Conservation (phyloP, 148 eudicot species). For the Arctostaphylos glauca region DNA sequence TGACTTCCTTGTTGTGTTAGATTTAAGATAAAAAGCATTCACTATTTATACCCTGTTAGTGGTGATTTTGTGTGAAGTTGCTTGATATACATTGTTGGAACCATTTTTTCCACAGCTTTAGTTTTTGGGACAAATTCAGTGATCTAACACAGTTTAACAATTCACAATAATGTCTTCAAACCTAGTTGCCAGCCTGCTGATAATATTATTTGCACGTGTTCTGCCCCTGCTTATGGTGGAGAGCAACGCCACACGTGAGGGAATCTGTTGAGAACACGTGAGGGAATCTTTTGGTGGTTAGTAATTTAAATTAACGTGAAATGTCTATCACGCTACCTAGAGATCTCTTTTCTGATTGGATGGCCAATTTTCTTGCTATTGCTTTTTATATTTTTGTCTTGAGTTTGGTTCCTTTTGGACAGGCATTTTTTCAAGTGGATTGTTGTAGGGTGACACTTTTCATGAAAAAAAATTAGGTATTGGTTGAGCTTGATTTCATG, state of each 20-base stretch:
- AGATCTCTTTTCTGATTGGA: background rate
- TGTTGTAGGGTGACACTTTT: background rate
- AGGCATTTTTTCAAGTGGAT: background rate
- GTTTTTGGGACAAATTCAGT: no score
- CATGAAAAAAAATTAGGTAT: background rate
- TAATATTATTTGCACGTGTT: no score
- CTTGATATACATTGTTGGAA: no score
- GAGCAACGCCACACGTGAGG: no score
- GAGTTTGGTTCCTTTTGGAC: background rate
- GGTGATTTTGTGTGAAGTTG: background rate
- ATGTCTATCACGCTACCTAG: conserved; percentile 3
- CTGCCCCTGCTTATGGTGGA: no score
- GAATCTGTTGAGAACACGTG: no score
- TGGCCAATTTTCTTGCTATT: background rate
- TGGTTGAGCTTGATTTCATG: conserved; percentile 4
- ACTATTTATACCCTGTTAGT: background rate
- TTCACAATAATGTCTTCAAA: no score
- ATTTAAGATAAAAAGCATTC: background rate
- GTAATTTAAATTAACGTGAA: background rate
- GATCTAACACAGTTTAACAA: no score
- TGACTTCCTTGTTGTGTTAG: background rate
- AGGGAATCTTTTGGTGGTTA: no score
- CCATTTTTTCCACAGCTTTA: no score
- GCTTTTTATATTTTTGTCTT: background rate
- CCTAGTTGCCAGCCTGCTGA: no score